Evolutionary conservation across 257 asterid genomes (phyloP), one percentile per base, ranked within the genome.

Genomic region (Capsicum chinense): DNA sequence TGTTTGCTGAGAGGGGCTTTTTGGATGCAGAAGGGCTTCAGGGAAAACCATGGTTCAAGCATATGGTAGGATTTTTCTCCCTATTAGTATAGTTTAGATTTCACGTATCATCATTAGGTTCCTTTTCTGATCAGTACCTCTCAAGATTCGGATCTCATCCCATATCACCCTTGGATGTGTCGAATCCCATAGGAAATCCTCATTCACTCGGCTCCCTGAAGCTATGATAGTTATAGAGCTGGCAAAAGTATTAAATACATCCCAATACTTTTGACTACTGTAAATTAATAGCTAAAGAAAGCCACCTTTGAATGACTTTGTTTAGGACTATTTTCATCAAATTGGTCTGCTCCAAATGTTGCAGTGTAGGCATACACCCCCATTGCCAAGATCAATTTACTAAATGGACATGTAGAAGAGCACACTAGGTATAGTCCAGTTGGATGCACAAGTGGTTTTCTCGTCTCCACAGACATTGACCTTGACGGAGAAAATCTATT

Each of bases 1-100:
- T 96, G 91, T 88, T 90, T 63, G 88, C 97, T 39, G 99, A 96
- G 86, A 91, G 97, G 91, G 99, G 97, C 67, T 96, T 96, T 91
- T 85, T 93, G 88, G 98, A 93, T 85, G 42, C 89, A 0, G 97
- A 92, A 64, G 99, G 98, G 47, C 95, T 93, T 50, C 87, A 83
- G 1, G 95, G 94, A 86, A 89, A 89, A 83, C 88, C 80, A 87
- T 94, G 98, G 98, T 96, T 92, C 88, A 96, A 90, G 91, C 99
- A 96, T 91, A 93, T 96, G 4, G 99, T 96, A 90, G 88, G 92
- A 84, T 7, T 82, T 66, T 84, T 37, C 52, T 74, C 87, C 62
- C 82, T 11, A 6, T 16, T 11, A 54, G 33, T 39, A 14, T 35
- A 17, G 4, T 69, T 50, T n/a, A 76, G 47, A 76, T 76, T 76